Percentiles rank a stretch among this genome's conserved stretches.
phyloP scores from a whole-genome alignment of 345 rosid species.

The Sisymbrium altissimum region DNA sequence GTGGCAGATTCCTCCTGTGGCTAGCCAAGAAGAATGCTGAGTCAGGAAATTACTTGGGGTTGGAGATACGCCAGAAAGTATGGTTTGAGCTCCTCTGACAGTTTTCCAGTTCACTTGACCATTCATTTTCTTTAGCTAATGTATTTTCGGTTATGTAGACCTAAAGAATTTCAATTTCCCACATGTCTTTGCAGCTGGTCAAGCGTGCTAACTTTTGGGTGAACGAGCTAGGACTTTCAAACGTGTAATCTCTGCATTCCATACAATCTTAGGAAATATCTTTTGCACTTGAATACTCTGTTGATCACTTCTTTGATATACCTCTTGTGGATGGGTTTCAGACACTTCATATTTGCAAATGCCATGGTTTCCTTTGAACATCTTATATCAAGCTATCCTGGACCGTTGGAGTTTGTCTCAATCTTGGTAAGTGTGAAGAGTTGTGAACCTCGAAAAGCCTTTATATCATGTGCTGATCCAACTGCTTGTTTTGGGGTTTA shows the following conservation, averaged over 20 bases:
- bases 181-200: conserved; percentile 56
- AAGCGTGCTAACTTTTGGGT: conserved; percentile 82
- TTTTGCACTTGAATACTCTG: neutral
- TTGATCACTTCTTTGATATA: conserved; percentile 18
- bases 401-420: conserved; percentile 78
- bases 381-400: conserved; percentile 64
- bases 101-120: conserved; percentile 27
- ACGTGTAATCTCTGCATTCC: conserved; percentile 47
- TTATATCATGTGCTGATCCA: neutral
- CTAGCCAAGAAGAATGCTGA: conserved; percentile 60
- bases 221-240: conserved; percentile 64
- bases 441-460: neutral
- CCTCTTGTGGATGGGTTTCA: conserved; percentile 37
- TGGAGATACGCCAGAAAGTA: conserved; percentile 87
- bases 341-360: conserved; percentile 85
- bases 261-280: neutral
- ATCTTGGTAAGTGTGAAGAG: conserved; percentile 61
- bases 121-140: conserved; percentile 34
- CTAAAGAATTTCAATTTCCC: conserved; percentile 3
- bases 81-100: conserved; percentile 33
- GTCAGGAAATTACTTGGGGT: conserved; percentile 73
- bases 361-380: conserved; percentile 68
- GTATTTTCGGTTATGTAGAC: conserved; percentile 11
- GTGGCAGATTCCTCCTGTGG: conserved; percentile 93
- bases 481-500: neutral